phyloP scores from a whole-genome alignment of 768 basidiomycete species.

The Russula abietina region DNA sequence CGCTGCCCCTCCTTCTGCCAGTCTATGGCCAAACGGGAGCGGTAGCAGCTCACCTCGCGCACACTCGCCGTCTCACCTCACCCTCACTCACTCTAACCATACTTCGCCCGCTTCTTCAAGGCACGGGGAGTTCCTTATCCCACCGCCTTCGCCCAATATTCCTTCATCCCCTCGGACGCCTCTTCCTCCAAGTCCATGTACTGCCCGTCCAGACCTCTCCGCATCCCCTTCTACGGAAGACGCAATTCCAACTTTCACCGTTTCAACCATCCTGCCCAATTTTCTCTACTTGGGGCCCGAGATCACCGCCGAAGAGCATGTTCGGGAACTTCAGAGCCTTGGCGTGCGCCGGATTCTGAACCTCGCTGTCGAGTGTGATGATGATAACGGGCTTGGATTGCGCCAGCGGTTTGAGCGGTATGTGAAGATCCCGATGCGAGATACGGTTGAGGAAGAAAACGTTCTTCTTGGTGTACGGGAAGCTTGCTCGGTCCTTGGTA shows the following conservation, averaged over 20 bases:
- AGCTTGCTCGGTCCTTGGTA: conserved; percentile 83
- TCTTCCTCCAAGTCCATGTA: conserved; percentile 52
- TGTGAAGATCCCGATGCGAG: conserved; percentile 84
- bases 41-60: conserved; percentile 28
- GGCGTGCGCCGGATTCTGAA: conserved; percentile 89
- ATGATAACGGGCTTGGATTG: conserved; percentile 68
- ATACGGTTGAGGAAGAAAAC: conserved; percentile 91
- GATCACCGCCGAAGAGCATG: conserved; percentile 65
- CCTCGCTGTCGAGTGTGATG: conserved; percentile 85
- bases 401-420: conserved; percentile 76
- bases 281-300: conserved; percentile 93
- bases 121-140: conserved; percentile 35
- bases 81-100: conserved; percentile 52
- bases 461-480: conserved; percentile 76
- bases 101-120: conserved; percentile 51
- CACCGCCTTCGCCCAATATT: conserved; percentile 31
- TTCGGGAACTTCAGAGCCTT: conserved; percentile 60
- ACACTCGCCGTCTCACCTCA: conserved; percentile 56
- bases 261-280: conserved; percentile 86
- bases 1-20: conserved; percentile 41
- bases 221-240: conserved; percentile 58
- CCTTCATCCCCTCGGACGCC: conserved; percentile 37
- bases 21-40: conserved; percentile 13
- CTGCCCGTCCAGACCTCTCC: conserved; percentile 57
- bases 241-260: conserved; percentile 59